A percentile compares a stretch with the other conserved stretches of the same genome.
phyloP scores from a whole-genome alignment of 1,284 basidiomycete species.

The Cutaneotrichosporon sp. region DNA sequence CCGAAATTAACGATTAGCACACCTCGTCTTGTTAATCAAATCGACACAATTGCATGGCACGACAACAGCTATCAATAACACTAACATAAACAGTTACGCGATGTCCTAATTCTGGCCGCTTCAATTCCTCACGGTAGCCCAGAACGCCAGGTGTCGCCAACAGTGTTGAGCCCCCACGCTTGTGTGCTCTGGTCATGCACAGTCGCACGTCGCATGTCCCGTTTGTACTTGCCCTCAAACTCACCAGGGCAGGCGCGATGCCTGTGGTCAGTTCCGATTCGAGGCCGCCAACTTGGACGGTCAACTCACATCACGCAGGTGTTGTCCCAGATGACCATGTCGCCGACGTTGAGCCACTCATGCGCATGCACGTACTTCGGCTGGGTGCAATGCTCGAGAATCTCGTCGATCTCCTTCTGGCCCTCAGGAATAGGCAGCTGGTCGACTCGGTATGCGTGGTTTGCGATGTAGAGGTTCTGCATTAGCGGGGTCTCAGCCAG shows the following conservation, averaged over 20 bases:
- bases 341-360: constrained; percentile 18
- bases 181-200: constrained; percentile 21
- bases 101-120: no score
- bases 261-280: background rate
- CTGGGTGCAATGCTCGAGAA: constrained; percentile 21
- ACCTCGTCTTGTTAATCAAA: no score
- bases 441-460: constrained; percentile 22
- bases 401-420: constrained; percentile 18
- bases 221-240: constrained; percentile 23
- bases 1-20: no score
- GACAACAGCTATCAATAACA: no score
- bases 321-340: constrained; percentile 28
- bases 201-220: constrained; percentile 26
- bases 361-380: constrained; percentile 17
- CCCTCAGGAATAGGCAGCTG: constrained; percentile 16
- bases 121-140: no score
- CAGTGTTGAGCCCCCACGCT: constrained; percentile 24
- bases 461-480: constrained; percentile 27
- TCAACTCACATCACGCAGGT: constrained; percentile 20
- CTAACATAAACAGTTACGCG: no score
- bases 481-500: background rate
- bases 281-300: no score
- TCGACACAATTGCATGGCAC: no score
- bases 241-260: constrained; percentile 21
- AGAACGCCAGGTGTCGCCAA: constrained; percentile 20